Conservation (phyloP, 495 filamentous ascomycete species). For the Hyaloscypha variabilis region DNA sequence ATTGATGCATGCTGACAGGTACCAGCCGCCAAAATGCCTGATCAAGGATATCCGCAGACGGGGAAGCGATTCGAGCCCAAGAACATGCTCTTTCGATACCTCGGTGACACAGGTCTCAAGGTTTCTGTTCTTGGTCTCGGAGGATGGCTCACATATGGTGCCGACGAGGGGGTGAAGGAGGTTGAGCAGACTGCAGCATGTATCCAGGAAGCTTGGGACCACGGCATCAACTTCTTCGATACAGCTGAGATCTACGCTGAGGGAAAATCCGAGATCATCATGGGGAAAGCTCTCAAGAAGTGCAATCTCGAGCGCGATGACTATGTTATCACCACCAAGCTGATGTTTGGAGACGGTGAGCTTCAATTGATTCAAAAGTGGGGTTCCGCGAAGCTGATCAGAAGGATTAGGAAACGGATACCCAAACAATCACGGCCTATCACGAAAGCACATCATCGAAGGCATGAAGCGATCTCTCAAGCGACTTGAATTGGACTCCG, state of each 20-base stretch:
- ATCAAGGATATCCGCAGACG: conserved; percentile 20
- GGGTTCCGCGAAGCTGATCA: not conserved
- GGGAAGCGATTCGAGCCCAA: conserved; percentile 28
- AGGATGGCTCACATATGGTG: conserved; percentile 59
- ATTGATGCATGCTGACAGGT: not conserved
- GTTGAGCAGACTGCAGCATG: conserved; percentile 60
- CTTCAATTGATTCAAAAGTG: not conserved
- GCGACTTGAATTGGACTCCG: conserved; percentile 65
- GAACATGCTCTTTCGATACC: conserved; percentile 61
- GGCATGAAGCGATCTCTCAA: conserved; percentile 60
- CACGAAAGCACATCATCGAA: conserved; percentile 75
- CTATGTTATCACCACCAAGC: conserved; percentile 72
- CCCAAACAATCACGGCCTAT: conserved; percentile 56
- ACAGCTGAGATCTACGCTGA: conserved; percentile 50
- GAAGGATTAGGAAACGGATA: conserved; percentile 16
- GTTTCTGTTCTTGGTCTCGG: conserved; percentile 66
- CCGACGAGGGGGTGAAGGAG: conserved; percentile 30
- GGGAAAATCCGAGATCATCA: conserved; percentile 31
- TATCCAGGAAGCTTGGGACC: conserved; percentile 71
- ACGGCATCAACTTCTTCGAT: conserved; percentile 64
- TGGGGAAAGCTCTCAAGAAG: conserved; percentile 62
- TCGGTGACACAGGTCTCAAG: conserved; percentile 64
- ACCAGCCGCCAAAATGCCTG: conserved; percentile 17
- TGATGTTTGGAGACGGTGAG: conserved; percentile 57
- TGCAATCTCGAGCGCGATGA: conserved; percentile 67